phyloP scores from a whole-genome alignment of 768 basidiomycete genomes.

The Mycena sanguinolenta region DNA sequence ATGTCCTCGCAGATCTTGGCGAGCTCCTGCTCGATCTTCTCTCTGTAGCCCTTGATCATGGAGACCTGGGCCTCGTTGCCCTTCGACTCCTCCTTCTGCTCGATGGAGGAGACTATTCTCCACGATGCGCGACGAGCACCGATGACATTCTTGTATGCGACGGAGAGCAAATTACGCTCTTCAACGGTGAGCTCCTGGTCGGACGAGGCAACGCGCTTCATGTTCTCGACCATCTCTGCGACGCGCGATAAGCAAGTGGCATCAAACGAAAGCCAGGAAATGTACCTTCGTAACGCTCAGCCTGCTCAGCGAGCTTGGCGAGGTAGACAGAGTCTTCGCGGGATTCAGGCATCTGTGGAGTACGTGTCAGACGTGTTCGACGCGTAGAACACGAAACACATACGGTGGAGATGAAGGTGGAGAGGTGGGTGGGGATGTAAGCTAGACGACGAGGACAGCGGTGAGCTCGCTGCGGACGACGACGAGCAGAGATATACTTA shows the following conservation, averaged over 20 bases:
- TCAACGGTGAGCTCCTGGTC: slow-evolving; percentile 99
- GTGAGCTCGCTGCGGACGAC: slow-evolving; percentile 30
- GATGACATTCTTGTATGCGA: slow-evolving; percentile 99
- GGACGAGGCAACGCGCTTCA: slow-evolving; percentile 98
- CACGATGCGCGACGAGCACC: slow-evolving; percentile 98
- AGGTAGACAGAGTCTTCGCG: slow-evolving; percentile 99
- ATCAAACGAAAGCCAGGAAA: slow-evolving; percentile 27
- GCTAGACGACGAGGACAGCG: slow-evolving; percentile 10
- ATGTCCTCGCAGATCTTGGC: slow-evolving; percentile 99
- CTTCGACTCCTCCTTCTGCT: slow-evolving; percentile 99
- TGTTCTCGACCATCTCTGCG: slow-evolving; percentile 98
- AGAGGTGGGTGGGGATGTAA: slow-evolving; percentile 39
- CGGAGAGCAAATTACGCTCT: slow-evolving; percentile 97
- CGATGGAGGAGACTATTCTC: slow-evolving; percentile 98
- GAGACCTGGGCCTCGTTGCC: slow-evolving; percentile 95
- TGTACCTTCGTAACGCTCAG: slow-evolving; percentile 97
- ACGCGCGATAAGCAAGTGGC: slow-evolving; percentile 31
- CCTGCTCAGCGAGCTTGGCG: slow-evolving; percentile 99
- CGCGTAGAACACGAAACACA: slow-evolving; percentile 57
- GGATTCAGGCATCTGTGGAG: slow-evolving; percentile 78
- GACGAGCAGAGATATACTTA: slow-evolving; percentile 19
- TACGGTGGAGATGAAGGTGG: slow-evolving; percentile 54
- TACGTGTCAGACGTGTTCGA: slow-evolving; percentile 45
- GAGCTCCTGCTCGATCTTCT: slow-evolving; percentile 97
- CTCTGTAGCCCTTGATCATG: slow-evolving; percentile 98